These are phyloP conservation scores for Talaromyces borbonicus DNA, from an alignment of 495 filamentous ascomycete species.

Conservation along the genomic window DNA sequence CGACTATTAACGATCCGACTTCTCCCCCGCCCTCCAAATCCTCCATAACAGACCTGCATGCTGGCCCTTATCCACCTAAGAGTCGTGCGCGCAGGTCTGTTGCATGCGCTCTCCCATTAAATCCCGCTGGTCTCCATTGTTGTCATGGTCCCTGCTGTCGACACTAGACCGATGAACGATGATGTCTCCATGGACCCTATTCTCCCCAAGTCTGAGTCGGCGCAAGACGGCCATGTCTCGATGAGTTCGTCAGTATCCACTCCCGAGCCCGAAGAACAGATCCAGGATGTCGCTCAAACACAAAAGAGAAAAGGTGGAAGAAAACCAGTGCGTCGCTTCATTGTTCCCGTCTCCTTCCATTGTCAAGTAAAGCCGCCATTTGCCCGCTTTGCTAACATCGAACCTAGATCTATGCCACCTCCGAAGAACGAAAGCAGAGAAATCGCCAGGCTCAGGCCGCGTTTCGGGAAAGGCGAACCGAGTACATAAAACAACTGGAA, in stretches of 20 bases:
- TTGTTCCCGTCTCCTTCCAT: conserved; percentile 9
- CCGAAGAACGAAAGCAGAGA: conserved; percentile 94
- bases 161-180: conserved; percentile 24
- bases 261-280: conserved; percentile 50
- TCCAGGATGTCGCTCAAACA: conserved; percentile 47
- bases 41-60: conserved; percentile 2
- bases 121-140: conserved; percentile 2
- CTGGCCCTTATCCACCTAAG: not conserved
- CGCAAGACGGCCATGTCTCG: conserved; percentile 33
- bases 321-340: conserved; percentile 70
- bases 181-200: conserved; percentile 35
- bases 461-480: conserved; percentile 90
- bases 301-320: conserved; percentile 95
- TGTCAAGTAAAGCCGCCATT: too few relatives aligned
- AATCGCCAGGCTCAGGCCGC: conserved; percentile 96
- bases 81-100: conserved; percentile 1
- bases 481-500: conserved; percentile 99
- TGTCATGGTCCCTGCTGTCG: conserved; percentile 41
- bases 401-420: conserved; percentile 87
- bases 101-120: not conserved
- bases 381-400: conserved; percentile 14
- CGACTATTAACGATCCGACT: too few relatives aligned
- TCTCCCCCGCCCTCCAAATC: conserved; percentile 2
- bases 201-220: conserved; percentile 37
- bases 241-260: conserved; percentile 41